Percentiles rank a stretch among this genome's conserved stretches.
These are phyloP conservation scores for Ustilago loliicola DNA, from an alignment of 1,284 basidiomycete genomes.

Conservation along the genomic window DNA sequence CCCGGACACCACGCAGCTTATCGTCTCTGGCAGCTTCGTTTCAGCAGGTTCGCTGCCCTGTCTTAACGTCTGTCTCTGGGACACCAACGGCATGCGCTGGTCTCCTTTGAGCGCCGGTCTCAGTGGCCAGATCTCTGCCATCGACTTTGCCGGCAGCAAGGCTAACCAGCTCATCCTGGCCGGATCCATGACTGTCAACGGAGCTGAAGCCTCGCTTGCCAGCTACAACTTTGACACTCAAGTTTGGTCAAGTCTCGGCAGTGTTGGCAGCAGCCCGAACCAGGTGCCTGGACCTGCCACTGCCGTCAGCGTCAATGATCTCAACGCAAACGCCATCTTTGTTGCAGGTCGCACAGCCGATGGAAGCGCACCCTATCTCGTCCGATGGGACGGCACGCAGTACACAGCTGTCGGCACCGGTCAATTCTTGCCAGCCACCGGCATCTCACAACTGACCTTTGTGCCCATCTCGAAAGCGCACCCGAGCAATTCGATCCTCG, in stretches of 20 bases:
- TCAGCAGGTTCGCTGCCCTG: slow-evolving; percentile 83
- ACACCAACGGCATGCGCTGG: slow-evolving; percentile 81
- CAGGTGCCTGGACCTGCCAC: slow-evolving; percentile 89
- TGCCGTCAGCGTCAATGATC: slow-evolving; percentile 85
- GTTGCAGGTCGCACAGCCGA: slow-evolving; percentile 79
- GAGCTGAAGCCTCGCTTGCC: slow-evolving; percentile 78
- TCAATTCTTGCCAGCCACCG: slow-evolving; percentile 74
- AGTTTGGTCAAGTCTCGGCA: slow-evolving; percentile 76
- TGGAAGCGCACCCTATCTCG: slow-evolving; percentile 54
- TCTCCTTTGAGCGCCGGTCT: slow-evolving; percentile 83
- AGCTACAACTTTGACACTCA: slow-evolving; percentile 78
- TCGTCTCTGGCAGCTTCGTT: slow-evolving; percentile 88
- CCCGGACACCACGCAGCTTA: slow-evolving; percentile 77
- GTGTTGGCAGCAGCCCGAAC: slow-evolving; percentile 76
- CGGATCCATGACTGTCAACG: slow-evolving; percentile 81
- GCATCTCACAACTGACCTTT: slow-evolving; percentile 86
- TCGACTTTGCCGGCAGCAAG: slow-evolving; percentile 77
- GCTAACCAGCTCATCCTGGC: slow-evolving; percentile 66
- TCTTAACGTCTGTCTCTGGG: slow-evolving; percentile 83
- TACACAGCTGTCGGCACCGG: slow-evolving; percentile 40
- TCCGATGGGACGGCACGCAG: slow-evolving; percentile 58
- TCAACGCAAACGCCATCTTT: slow-evolving; percentile 86
- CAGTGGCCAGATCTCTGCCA: slow-evolving; percentile 82
- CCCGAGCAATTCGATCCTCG: slow-evolving; percentile 78
- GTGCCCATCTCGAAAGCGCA: slow-evolving; percentile 84